phyloP scores from a whole-genome alignment of 2,329 filamentous ascomycete genomes.

The Aspergillus phoenicis region DNA sequence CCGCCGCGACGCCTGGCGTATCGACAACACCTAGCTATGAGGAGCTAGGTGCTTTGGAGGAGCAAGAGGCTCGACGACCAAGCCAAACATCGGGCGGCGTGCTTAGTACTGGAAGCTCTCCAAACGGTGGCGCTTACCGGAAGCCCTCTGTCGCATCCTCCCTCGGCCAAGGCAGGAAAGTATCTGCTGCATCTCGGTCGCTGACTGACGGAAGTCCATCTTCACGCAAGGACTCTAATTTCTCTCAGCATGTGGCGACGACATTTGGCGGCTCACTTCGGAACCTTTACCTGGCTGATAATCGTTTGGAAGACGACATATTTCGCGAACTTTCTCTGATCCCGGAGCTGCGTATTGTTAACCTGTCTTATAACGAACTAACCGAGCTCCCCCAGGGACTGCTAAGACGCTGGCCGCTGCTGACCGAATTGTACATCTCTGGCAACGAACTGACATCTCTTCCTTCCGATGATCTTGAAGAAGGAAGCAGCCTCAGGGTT shows the following conservation, averaged over 20 bases:
- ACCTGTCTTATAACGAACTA: slow-evolving; percentile 92
- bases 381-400: slow-evolving; percentile 89
- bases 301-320: slow-evolving; percentile 89
- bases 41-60: slow-evolving; percentile 69
- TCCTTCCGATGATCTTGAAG: slow-evolving; percentile 90
- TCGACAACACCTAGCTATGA: slow-evolving; percentile 73
- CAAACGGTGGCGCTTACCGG: slow-evolving; percentile 58
- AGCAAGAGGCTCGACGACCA: slow-evolving; percentile 68
- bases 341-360: slow-evolving; percentile 81
- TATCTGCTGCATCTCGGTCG: slow-evolving; percentile 74
- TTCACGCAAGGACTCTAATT: slow-evolving; percentile 81
- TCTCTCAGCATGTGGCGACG: slow-evolving; percentile 75
- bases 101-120: slow-evolving; percentile 74
- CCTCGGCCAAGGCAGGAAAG: slow-evolving; percentile 77
- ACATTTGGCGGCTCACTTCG: slow-evolving; percentile 87
- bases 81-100: slow-evolving; percentile 81
- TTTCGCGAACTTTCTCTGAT: slow-evolving; percentile 88
- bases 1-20: slow-evolving; percentile 50
- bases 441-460: slow-evolving; percentile 91
- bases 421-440: slow-evolving; percentile 90
- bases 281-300: slow-evolving; percentile 88
- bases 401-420: slow-evolving; percentile 83
- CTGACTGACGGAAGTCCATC: slow-evolving; percentile 61
- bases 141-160: slow-evolving; percentile 85
- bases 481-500: slow-evolving; percentile 81